Evolutionary conservation across 225 moss, liverwort and hornwort genomes (phyloP), one percentile per base, ranked within the genome.

Genomic region (Polytrichum commune): DNA sequence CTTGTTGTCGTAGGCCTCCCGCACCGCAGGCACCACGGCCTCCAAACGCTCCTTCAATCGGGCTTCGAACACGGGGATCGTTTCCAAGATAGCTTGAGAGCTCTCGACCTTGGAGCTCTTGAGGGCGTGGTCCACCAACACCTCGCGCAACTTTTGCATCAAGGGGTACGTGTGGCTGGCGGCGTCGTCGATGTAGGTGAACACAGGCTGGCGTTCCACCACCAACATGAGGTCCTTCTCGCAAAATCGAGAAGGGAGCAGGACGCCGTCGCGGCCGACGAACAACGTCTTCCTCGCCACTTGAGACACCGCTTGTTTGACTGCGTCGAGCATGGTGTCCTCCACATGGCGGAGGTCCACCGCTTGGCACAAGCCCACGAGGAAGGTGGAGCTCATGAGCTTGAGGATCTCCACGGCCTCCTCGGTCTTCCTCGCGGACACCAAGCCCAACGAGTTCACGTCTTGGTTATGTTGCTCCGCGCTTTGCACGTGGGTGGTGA

Each of bases 381-480:
- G n/a, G n/a, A n/a, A n/a, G n/a, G n/a, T n/a, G n/a, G n/a, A n/a
- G n/a, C n/a, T n/a, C n/a, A n/a, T n/a, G n/a, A n/a, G n/a, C n/a
- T n/a, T n/a, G n/a, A n/a, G n/a, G n/a, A n/a, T n/a, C n/a, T n/a
- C n/a, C n/a, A n/a, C n/a, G n/a, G n/a, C n/a, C n/a, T n/a, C n/a
- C n/a, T n/a, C n/a, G 0, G 90, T 90, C 35, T 90, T 88, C 2
- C 90, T 80, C 1, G 90, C 85, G 7, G 88, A 83, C 0, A 90
- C 79, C 4, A 90, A 56, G 0, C 90, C 90, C 5, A 90, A 71
- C 0, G 88, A 90, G 72, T 88, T 88, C 53, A 90, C 90, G 24
- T 90, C 88, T 58, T 90, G 88, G 74, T 90, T 85, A 65, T 90
- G 90, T 65, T 90, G 88, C 85, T 88, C 88, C 16, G 90, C 85